Evolutionary conservation across 176 grass and related monocot species (phyloP).

Genomic region (Ensete glaucum): DNA sequence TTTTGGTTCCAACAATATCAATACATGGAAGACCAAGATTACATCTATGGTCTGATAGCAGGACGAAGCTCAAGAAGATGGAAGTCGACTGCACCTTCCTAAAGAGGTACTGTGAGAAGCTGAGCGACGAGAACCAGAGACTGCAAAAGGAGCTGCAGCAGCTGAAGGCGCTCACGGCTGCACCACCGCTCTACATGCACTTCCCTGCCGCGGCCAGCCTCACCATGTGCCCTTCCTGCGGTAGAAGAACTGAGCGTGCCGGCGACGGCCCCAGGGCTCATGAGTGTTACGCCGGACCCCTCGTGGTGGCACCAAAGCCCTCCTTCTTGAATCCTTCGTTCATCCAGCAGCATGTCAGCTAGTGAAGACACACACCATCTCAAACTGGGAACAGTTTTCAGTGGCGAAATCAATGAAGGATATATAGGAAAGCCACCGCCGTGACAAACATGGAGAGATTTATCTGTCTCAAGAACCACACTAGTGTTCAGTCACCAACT

Average conservation of each 20-base stretch:
- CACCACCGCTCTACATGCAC: slow-evolving; percentile 50
- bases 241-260: slow-evolving; percentile 36
- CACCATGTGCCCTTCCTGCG: slow-evolving; percentile 80
- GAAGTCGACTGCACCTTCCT: slow-evolving; percentile 90
- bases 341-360: slow-evolving; percentile 58
- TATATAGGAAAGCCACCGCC: no score
- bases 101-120: slow-evolving; percentile 81
- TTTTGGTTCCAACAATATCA: no score
- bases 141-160: slow-evolving; percentile 82
- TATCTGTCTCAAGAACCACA: background rate
- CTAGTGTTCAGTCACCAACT: no score
- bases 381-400: no score
- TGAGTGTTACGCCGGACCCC: slow-evolving; percentile 21
- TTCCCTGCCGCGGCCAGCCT: slow-evolving; percentile 45
- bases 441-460: no score
- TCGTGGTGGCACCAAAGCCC: slow-evolving; percentile 23
- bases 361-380: background rate
- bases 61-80: slow-evolving; percentile 98
- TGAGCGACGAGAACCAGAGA: slow-evolving; percentile 78
- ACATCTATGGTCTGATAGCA: slow-evolving; percentile 13
- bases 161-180: slow-evolving; percentile 64
- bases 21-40: no score
- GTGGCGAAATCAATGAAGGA: no score
- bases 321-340: slow-evolving; percentile 90
- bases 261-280: background rate